Conservation (phyloP, 2,329 filamentous ascomycete species). For the Lecanoromycetidae sp. region DNA sequence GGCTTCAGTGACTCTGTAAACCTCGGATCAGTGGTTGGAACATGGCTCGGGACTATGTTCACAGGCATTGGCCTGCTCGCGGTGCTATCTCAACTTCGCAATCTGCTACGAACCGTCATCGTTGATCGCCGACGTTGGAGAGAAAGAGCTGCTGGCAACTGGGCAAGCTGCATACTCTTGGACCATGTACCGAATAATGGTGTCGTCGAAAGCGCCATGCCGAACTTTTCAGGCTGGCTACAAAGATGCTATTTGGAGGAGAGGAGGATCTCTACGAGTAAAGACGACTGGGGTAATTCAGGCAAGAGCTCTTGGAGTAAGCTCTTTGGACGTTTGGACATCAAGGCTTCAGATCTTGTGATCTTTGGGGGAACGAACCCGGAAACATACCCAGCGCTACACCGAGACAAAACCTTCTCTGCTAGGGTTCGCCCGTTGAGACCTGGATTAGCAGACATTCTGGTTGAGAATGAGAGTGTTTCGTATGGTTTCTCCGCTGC, state of each 20-base stretch:
- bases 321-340: not conserved
- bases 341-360: not conserved
- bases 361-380: not conserved
- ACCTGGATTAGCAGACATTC: not conserved
- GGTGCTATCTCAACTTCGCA: not conserved
- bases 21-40: not conserved
- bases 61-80: constrained; percentile 6
- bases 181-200: not conserved
- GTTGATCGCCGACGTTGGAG: not conserved
- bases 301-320: not conserved
- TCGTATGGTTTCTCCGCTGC: constrained; percentile 5
- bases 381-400: not conserved
- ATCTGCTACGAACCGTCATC: not conserved
- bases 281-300: not conserved
- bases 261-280: not conserved
- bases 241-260: not conserved
- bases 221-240: not conserved
- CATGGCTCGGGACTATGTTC: constrained; percentile 4
- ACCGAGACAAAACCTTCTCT: not conserved
- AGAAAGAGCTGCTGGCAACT: not conserved
- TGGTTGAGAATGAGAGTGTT: constrained; percentile 1
- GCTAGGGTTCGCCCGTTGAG: not conserved
- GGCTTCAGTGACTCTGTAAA: not conserved
- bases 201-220: not conserved
- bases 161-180: not conserved